Base-by-base conservation (phyloP, 2,329 filamentous ascomycete genomes). In the Westerdykella aurantiaca region DNA sequence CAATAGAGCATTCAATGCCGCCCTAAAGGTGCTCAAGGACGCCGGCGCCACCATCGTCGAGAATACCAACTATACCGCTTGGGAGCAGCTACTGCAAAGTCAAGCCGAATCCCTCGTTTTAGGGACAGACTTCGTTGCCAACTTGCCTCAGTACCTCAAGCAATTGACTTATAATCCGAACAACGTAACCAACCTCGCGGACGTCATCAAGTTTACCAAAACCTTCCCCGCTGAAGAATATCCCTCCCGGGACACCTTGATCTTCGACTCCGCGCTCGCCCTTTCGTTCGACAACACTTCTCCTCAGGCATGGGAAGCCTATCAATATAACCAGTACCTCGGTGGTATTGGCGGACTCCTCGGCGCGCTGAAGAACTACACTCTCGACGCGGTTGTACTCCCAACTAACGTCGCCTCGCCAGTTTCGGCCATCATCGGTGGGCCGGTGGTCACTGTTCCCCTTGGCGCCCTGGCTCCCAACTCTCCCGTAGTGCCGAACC, bases 381-480 rank as follows among this genome's bases (percentile, higher is more conserved):
- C 74, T 4, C 72, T 85, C 1, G 79, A 82, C 50, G 82, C 82
- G 1, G 64, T 86, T 5, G 71, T 86, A 1, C 49, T 85, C 4
- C 83, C 82, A 0, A 79, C 80, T 0, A 50, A 64, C 11, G 65
- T 73, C 17, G 69, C 75, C 0, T 64, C 72, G 0, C 60, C 66
- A 1, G 69, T 79, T 4, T 73, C 78, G 1, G 78, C 77, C 1
- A 63, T 81, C 16, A 71, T 81, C 0, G 82, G 81, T 1, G 70
- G 73, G 0, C 83, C 83, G 0, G 72, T 82, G 4, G 67, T 86
- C 10, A 81, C 79, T 0, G 77, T 86, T 0, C 83, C 82, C 0
- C 64, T 86, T 44, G 81, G 82, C 0, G 73, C 72, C 34, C 77
- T 74, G 40, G 77, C 78, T 0, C 50, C 64, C 0, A 72, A 74